These are phyloP conservation scores for Hemisphaericaspora xylanilytica DNA, from an alignment of 1,139 yeast genomes.

Conservation along the genomic window DNA sequence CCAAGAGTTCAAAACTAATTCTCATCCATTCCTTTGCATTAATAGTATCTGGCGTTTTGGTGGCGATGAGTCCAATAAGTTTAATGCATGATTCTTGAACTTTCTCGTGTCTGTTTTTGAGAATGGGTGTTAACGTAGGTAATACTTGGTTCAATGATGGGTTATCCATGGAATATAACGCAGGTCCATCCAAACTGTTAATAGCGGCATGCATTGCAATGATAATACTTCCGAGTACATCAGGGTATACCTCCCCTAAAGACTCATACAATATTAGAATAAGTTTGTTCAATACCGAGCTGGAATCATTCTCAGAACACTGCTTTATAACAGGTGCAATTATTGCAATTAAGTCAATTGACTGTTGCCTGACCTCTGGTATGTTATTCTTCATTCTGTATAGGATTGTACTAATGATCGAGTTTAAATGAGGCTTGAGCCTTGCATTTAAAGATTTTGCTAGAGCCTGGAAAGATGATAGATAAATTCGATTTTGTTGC, in stretches of 20 bases:
- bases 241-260: conserved; percentile 93
- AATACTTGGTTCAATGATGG: conserved; percentile 84
- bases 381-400: conserved; percentile 72
- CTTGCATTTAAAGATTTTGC: conserved; percentile 68
- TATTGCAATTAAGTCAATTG: conserved; percentile 72
- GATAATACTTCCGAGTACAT: conserved; percentile 82
- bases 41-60: conserved; percentile 78
- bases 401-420: conserved; percentile 70
- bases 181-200: conserved; percentile 38
- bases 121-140: conserved; percentile 88
- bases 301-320: conserved; percentile 54
- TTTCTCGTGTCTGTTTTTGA: conserved; percentile 85
- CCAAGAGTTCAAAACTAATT: conserved; percentile 86
- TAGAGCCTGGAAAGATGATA: conserved; percentile 66
- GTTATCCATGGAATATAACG: conserved; percentile 56
- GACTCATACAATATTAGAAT: conserved; percentile 84
- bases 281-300: conserved; percentile 60
- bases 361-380: conserved; percentile 77
- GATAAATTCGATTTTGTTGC: conserved; percentile 48
- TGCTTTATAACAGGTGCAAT: conserved; percentile 66
- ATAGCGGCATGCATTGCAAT: conserved; percentile 59
- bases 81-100: conserved; percentile 86
- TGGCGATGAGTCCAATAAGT: conserved; percentile 81
- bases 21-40: conserved; percentile 98
- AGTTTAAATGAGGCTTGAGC: conserved; percentile 70